phyloP scores from a whole-genome alignment of 257 asterid genomes.

The Eustoma russellianum region DNA sequence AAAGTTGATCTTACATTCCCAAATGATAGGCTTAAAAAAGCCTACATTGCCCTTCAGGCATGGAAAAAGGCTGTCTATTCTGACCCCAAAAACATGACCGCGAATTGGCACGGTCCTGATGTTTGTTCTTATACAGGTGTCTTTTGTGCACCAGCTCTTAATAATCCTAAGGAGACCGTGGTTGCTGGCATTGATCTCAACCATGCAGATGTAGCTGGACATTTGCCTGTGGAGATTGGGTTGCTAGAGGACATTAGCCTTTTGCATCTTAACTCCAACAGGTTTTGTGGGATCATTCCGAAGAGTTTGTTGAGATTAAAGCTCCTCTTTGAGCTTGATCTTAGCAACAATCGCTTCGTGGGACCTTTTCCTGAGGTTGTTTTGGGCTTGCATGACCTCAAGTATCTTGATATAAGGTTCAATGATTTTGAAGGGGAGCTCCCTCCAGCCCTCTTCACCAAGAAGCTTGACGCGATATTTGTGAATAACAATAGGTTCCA shows the following conservation, averaged over 20 bases:
- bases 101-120: conserved; percentile 66
- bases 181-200: conserved; percentile 87
- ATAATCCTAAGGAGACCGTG: conserved; percentile 36
- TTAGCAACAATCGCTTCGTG: conserved; percentile 86
- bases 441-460: conserved; percentile 32
- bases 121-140: conserved; percentile 70
- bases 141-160: conserved; percentile 51
- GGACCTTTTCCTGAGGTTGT: conserved; percentile 67
- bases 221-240: conserved; percentile 71
- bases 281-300: conserved; percentile 81
- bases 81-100: conserved; percentile 58
- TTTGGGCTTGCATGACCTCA: conserved; percentile 40
- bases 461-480: conserved; percentile 51
- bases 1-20: conserved; percentile 5
- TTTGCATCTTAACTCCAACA: conserved; percentile 70
- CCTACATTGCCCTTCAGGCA: conserved; percentile 60
- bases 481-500: conserved; percentile 53
- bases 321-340: conserved; percentile 55
- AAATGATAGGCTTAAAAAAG: conserved; percentile 46
- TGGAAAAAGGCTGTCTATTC: conserved; percentile 73
- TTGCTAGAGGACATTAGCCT: conserved; percentile 52
- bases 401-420: conserved; percentile 66
- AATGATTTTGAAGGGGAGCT: conserved; percentile 77
- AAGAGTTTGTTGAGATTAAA: conserved; percentile 27
- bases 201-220: conserved; percentile 79